A percentile compares a stretch with the other conserved stretches of the same genome.
These are phyloP conservation scores for Monilinia aucupariae DNA, from an alignment of 2,329 filamentous ascomycete genomes.

Conservation along the genomic window DNA sequence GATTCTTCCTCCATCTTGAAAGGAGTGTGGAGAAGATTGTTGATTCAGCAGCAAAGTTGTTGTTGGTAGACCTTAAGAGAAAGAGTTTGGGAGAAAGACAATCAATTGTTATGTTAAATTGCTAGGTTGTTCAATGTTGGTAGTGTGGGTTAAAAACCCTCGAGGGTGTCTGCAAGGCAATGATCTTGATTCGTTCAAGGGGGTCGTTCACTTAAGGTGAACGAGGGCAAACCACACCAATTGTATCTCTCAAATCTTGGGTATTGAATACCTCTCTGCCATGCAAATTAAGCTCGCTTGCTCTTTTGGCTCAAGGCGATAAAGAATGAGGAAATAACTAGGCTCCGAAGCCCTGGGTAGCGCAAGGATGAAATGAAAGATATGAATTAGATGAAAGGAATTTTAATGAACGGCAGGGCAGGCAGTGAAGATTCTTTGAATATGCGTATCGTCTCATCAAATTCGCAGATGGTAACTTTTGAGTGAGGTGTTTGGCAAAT, in stretches of 20 bases:
- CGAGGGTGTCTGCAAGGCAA: slow-evolving; percentile 17
- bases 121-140: slow-evolving; percentile 1
- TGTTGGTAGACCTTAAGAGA: slow-evolving; percentile 15
- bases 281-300: background rate
- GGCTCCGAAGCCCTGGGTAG: background rate
- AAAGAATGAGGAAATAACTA: background rate
- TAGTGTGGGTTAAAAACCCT: slow-evolving; percentile 7
- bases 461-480: background rate
- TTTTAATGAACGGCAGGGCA: slow-evolving; percentile 6
- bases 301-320: background rate
- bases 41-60: slow-evolving; percentile 15
- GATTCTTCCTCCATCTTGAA: slow-evolving; percentile 30
- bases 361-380: background rate
- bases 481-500: background rate
- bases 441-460: background rate
- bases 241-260: background rate
- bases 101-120: background rate
- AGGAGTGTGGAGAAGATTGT: slow-evolving; percentile 14
- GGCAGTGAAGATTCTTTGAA: background rate
- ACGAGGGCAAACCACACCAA: background rate
- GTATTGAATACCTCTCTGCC: background rate
- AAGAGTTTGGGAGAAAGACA: background rate
- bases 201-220: background rate
- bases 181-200: slow-evolving; percentile 3
- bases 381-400: background rate